Evolutionary conservation across 176 grass and related monocot genomes (phyloP), one percentile per base, ranked within the genome.

Genomic region (Aegilops tauschii): DNA sequence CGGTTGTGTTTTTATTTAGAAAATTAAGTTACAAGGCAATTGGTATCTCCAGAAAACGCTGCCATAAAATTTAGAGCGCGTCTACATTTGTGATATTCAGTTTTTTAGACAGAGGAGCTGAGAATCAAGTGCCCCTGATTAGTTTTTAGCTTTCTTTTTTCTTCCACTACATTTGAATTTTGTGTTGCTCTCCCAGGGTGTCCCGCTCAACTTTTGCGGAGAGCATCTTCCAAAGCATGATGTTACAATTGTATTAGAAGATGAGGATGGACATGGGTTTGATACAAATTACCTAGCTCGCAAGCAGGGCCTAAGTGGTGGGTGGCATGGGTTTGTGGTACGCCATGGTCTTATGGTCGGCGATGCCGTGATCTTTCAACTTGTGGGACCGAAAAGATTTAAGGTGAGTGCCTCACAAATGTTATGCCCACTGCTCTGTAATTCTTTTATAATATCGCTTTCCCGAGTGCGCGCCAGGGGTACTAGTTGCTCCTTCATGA

Each of bases 301-400:
- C 20, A 89, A 85, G 82, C 61, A 80, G 61, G 88, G 88, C 21
- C 82, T 89, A 6, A 89, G 88, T 76, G 88, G 32, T 36, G 77
- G 88, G 12, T 89, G 88, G 82, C 68, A 83, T 47, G 59, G 88
- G 29, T 89, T 89, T 35, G 45, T 61, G 1, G 9, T 77, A 10
- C 45, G 81, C 0, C 88, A 89, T 69, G 14, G 6, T 69, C 80
- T 89, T 68, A 89, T 76, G 13, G 88, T 85, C 12, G 77, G 69
- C 3, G 83, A 89, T 74, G 76, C 54, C 39, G 42, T 89, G 76
- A 31, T 84, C 18, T 89, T 89, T 65, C 66, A 84, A 31, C 87
- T 89, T 8, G 82, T 89, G n/a, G 12, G 18, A 8, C 20, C 31
- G 21, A 50, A n/a, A 39, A 89, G 73, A 89, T 89, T 89, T 35